Evolutionary conservation across 306 rosid species (phyloP).

Genomic region (Glycine tomentella): DNA sequence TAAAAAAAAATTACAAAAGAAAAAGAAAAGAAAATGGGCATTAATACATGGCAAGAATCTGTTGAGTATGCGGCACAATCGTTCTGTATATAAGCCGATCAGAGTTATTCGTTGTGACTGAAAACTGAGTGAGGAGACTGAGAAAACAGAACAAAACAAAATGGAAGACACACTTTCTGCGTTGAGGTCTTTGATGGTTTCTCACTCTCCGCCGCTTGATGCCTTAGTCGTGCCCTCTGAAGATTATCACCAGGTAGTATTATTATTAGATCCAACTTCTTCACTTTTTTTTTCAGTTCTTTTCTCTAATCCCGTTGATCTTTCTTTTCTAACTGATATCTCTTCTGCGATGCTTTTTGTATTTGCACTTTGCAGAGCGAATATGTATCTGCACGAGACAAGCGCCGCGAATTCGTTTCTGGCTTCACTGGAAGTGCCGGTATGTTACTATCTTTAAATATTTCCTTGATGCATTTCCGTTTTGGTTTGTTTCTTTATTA

Average conservation of each 20-base stretch:
- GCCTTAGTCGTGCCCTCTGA: slow-evolving; percentile 95
- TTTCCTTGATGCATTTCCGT: neutral
- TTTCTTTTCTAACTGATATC: neutral
- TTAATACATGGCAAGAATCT: neutral
- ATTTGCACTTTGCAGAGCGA: slow-evolving; percentile 84
- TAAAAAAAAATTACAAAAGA: too few relatives aligned
- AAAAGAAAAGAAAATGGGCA: too few relatives aligned
- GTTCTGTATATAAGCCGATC: neutral
- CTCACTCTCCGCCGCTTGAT: slow-evolving; percentile 86
- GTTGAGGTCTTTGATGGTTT: slow-evolving; percentile 80
- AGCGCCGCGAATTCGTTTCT: slow-evolving; percentile 86
- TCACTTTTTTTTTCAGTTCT: neutral
- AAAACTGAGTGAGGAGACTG: slow-evolving; percentile 12
- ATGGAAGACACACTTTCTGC: slow-evolving; percentile 79
- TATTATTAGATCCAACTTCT: neutral
- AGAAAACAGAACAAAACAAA: neutral
- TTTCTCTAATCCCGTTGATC: neutral
- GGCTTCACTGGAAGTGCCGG: slow-evolving; percentile 99
- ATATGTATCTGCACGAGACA: slow-evolving; percentile 91
- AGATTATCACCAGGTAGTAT: slow-evolving; percentile 91
- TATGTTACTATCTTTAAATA: slow-evolving; percentile 42
- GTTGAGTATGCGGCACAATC: neutral
- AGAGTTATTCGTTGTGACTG: too few relatives aligned
- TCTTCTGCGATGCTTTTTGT: slow-evolving; percentile 26
- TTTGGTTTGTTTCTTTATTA: neutral